phyloP scores from a whole-genome alignment of 257 asterid species.

The Ilex asprella region DNA sequence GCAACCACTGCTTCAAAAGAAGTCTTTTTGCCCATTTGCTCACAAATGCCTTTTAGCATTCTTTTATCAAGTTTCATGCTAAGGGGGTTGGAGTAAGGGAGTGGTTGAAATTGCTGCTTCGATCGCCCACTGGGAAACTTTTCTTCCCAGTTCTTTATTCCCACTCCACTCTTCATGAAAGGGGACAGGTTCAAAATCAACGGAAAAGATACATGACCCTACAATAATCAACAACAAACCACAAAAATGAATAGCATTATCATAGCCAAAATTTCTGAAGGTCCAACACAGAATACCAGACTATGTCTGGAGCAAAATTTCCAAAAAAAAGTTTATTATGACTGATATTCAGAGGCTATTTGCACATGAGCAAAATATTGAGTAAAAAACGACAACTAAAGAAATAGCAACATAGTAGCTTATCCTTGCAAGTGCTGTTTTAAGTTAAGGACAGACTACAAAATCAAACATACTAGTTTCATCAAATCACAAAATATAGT shows the following conservation, averaged over 20 bases:
- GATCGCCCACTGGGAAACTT: constrained; percentile 16
- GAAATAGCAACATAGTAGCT: background rate
- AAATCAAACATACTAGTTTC: no score
- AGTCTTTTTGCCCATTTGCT: constrained; percentile 13
- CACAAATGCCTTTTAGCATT: constrained; percentile 15
- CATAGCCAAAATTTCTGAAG: no score
- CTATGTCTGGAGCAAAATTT: no score
- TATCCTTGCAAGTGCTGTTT: no score
- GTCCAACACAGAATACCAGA: no score
- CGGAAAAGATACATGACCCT: constrained; percentile 84
- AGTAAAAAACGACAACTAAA: no score
- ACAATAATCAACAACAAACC: background rate
- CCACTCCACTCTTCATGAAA: constrained; percentile 38
- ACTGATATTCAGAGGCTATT: no score
- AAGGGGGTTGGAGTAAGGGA: constrained; percentile 26
- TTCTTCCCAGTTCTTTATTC: constrained; percentile 32
- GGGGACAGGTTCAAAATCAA: constrained; percentile 52
- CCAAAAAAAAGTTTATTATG: no score
- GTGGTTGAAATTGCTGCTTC: constrained; percentile 14
- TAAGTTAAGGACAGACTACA: no score
- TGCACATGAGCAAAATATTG: no score
- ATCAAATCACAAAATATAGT: background rate
- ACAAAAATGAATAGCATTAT: background rate
- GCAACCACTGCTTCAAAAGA: constrained; percentile 19
- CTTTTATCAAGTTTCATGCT: constrained; percentile 23